Evolutionary conservation across 1,139 yeast species (phyloP).

Genomic region (Blastobotrys arbuscula): DNA sequence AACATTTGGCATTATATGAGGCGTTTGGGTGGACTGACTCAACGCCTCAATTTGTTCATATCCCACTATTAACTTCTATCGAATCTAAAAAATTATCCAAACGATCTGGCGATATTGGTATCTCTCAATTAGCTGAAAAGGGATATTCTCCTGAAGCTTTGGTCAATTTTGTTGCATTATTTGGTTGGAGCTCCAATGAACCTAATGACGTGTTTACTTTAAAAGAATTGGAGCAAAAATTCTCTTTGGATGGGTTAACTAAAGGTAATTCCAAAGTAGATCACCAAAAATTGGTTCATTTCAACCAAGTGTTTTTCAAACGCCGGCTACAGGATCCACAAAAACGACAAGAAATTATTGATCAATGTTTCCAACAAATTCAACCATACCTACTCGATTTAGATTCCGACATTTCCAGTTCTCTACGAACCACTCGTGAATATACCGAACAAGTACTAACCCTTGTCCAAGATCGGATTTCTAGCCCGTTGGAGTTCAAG

Average conservation of each 20-base stretch:
- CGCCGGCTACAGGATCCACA: conserved; percentile 25
- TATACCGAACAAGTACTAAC: conserved; percentile 20
- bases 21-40: conserved; percentile 78
- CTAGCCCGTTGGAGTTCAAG: conserved; percentile 22
- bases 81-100: conserved; percentile 80
- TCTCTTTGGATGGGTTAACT: conserved; percentile 65
- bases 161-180: conserved; percentile 77
- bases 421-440: conserved; percentile 10
- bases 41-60: conserved; percentile 71
- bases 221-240: conserved; percentile 44
- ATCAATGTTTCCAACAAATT: conserved; percentile 17
- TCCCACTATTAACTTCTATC: conserved; percentile 74
- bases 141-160: conserved; percentile 85
- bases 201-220: conserved; percentile 57
- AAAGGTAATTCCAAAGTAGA: conserved; percentile 93
- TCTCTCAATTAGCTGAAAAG: conserved; percentile 46
- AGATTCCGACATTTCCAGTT: conserved; percentile 18
- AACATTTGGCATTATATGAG: conserved; percentile 77
- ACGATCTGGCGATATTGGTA: conserved; percentile 76
- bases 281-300: conserved; percentile 62
- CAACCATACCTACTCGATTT: conserved; percentile 1
- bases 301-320: conserved; percentile 60
- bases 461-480: conserved; percentile 19
- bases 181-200: conserved; percentile 87
- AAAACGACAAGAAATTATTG: conserved; percentile 17